A percentile compares a stretch with the other conserved stretches of the same genome.
phyloP scores from a whole-genome alignment of 495 filamentous ascomycete genomes.

The Choiromyces venosus region DNA sequence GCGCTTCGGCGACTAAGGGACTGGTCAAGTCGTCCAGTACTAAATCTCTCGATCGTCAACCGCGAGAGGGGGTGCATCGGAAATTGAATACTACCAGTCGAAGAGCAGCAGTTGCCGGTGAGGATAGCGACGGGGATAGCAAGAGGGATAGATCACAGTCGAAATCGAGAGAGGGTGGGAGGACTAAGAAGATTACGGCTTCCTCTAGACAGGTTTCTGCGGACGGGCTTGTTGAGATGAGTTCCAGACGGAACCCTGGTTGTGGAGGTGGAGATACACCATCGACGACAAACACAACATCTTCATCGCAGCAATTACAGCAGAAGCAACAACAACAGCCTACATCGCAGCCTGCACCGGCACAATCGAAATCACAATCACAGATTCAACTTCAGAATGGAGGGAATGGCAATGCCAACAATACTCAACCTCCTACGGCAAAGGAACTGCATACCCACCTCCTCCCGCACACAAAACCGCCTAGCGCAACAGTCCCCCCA shows the following conservation, averaged over 20 bases:
- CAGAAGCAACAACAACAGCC: not conserved
- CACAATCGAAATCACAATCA: constrained; percentile 21
- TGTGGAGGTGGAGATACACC: not conserved
- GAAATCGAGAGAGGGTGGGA: constrained; percentile 18
- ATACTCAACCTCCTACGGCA: not conserved
- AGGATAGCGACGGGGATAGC: not conserved
- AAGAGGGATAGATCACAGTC: constrained; percentile 34
- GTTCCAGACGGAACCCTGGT: constrained; percentile 14
- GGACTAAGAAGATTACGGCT: constrained; percentile 3
- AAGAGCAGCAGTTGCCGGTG: not conserved
- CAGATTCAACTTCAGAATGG: constrained; percentile 25
- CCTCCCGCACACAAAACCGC: constrained; percentile 30
- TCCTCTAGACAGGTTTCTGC: constrained; percentile 8
- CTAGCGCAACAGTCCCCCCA: constrained; percentile 26
- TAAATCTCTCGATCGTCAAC: constrained; percentile 38
- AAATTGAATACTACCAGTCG: constrained; percentile 5
- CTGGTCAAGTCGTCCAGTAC: constrained; percentile 39
- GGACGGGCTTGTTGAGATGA: constrained; percentile 20
- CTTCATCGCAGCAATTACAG: not conserved
- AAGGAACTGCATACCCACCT: constrained; percentile 23
- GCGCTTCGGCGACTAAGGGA: constrained; percentile 15
- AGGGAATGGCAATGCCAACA: not conserved
- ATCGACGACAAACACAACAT: not conserved
- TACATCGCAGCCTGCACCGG: not conserved
- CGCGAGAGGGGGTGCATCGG: constrained; percentile 22